These are phyloP conservation scores for Monosporascus sp. DNA, from an alignment of 2,329 filamentous ascomycete genomes.

Conservation along the genomic window DNA sequence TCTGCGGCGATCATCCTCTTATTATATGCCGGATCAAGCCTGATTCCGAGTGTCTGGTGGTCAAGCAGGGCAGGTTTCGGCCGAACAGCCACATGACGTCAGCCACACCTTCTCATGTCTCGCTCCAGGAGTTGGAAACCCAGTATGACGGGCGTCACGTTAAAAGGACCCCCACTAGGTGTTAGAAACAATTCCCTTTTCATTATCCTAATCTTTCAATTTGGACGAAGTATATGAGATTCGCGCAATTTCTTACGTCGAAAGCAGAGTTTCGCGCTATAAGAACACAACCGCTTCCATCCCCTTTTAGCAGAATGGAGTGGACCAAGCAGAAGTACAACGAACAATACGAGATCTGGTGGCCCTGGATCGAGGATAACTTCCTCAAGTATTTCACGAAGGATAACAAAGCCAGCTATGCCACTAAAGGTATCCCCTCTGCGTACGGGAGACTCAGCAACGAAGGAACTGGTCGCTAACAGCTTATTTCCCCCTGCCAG, in stretches of 20 bases:
- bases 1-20: too few species aligned
- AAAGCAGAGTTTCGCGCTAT: too few species aligned
- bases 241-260: too few species aligned
- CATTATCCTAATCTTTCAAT: too few species aligned
- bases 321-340: conserved; percentile 62
- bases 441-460: background rate
- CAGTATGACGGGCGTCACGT: too few species aligned
- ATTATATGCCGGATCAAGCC: too few species aligned
- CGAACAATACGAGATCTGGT: conserved; percentile 68
- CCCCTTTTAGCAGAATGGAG: conserved; percentile 33
- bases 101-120: background rate
- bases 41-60: too few species aligned
- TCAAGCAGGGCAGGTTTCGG: too few species aligned
- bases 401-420: conserved; percentile 71
- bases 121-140: background rate
- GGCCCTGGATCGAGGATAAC: conserved; percentile 71
- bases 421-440: conserved; percentile 53
- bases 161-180: too few species aligned
- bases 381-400: conserved; percentile 70
- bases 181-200: too few species aligned
- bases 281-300: too few species aligned
- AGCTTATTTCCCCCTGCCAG: conserved; percentile 31
- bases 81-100: background rate
- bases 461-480: background rate
- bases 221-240: too few species aligned